Evolutionary conservation across 306 rosid genomes (phyloP).

Genomic region (Lotus japonicus): DNA sequence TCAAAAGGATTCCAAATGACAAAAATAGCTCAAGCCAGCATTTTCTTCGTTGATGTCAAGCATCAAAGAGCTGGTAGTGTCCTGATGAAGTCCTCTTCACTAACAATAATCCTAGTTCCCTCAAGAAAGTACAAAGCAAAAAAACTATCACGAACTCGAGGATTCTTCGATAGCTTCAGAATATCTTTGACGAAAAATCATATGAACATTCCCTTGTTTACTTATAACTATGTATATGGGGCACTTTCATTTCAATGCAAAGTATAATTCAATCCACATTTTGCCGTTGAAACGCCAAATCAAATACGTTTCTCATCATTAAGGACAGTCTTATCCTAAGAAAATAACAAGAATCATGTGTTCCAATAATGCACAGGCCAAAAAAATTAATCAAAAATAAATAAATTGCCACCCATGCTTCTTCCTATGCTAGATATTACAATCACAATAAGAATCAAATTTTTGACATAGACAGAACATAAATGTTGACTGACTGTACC

Average conservation of each 20-base stretch:
- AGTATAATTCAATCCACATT: not conserved
- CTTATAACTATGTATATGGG: not conserved
- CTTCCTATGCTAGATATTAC: not conserved
- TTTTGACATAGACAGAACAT: not conserved
- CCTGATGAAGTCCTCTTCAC: not conserved
- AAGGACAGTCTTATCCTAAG: not conserved
- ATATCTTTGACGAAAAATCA: not conserved
- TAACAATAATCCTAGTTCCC: not conserved
- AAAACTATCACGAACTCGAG: not conserved
- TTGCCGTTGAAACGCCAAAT: not conserved
- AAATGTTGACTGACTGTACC: slow-evolving; percentile 30
- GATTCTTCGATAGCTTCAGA: not conserved
- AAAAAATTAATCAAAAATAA: not conserved
- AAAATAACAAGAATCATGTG: not conserved
- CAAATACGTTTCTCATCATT: not conserved
- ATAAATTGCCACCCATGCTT: not conserved
- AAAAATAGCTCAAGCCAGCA: not conserved
- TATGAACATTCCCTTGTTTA: not conserved
- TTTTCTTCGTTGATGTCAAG: not conserved
- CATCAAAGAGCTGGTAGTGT: not conserved
- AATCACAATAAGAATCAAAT: not conserved
- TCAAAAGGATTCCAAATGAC: not conserved
- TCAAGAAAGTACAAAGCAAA: not conserved
- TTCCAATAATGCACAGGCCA: not conserved
- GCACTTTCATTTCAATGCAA: not conserved